Percentiles rank a stretch among this genome's conserved stretches.
These are phyloP conservation scores for Boletus insuetus DNA, from an alignment of 768 basidiomycete genomes.

Conservation along the genomic window DNA sequence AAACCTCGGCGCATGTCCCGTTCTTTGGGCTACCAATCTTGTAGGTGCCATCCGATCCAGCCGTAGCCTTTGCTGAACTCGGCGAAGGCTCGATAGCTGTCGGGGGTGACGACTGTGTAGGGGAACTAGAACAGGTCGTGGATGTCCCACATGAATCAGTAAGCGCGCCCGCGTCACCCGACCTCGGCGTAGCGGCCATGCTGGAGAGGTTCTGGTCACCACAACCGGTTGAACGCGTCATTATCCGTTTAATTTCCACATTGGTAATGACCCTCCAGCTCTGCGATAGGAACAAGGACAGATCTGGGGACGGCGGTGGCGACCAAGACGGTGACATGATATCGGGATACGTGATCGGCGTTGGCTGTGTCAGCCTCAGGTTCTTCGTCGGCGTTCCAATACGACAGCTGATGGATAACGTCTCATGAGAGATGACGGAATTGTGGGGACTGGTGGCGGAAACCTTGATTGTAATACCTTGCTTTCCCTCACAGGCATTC, in stretches of 20 bases:
- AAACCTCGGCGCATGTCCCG: background rate
- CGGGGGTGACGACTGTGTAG: background rate
- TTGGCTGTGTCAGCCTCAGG: background rate
- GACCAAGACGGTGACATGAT: background rate
- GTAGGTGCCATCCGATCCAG: background rate
- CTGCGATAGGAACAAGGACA: constrained; percentile 8
- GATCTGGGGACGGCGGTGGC: background rate
- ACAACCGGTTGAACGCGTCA: too few relatives aligned
- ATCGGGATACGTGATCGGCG: background rate
- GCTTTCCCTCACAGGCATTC: background rate
- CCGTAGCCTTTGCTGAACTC: background rate
- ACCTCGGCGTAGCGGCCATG: too few relatives aligned
- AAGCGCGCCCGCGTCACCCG: too few relatives aligned
- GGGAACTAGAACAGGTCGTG: background rate
- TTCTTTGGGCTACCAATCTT: background rate
- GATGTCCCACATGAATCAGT: background rate
- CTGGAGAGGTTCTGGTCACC: background rate
- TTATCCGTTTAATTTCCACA: background rate
- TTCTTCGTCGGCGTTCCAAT: background rate
- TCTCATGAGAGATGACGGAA: too few relatives aligned
- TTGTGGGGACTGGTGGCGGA: background rate
- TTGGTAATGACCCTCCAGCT: background rate
- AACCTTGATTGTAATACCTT: background rate
- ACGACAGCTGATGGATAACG: background rate
- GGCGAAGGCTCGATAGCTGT: background rate